A percentile compares a stretch with the other conserved stretches of the same genome.
Conservation (phyloP, 2,329 filamentous ascomycete genomes). For the Colletotrichum sansevieriae region DNA sequence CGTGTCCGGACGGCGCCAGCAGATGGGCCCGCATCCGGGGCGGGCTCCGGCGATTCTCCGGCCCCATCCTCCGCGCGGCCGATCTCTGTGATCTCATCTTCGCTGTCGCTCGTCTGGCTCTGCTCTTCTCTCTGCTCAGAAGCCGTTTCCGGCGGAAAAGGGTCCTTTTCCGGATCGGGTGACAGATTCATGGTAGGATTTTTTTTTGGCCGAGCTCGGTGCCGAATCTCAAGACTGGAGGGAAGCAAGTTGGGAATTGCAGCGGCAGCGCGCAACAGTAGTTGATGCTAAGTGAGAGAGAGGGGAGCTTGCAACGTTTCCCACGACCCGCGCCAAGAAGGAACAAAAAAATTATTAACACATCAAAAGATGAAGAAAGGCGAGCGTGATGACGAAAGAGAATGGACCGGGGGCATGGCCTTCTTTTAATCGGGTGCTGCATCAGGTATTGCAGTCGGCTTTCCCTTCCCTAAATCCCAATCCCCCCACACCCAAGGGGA, state of each 20-base stretch:
- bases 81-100: conserved; percentile 31
- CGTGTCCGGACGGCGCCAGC: conserved; percentile 37
- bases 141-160: conserved; percentile 29
- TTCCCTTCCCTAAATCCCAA: conserved; percentile 20
- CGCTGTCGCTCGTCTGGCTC: conserved; percentile 35
- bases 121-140: conserved; percentile 12
- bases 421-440: conserved; percentile 30
- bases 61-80: conserved; percentile 21
- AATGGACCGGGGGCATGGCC: conserved; percentile 22
- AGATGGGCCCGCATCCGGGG: conserved; percentile 22
- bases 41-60: conserved; percentile 15
- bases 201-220: conserved; percentile 30
- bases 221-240: conserved; percentile 8
- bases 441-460: conserved; percentile 3
- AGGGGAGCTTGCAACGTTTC: background rate
- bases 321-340: background rate
- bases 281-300: background rate
- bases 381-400: conserved; percentile 30
- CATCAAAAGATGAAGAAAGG: conserved; percentile 17
- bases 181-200: conserved; percentile 8
- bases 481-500: background rate
- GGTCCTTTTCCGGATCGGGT: conserved; percentile 39
- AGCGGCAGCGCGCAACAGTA: background rate
- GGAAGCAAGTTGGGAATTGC: conserved; percentile 10
- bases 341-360: background rate